Conservation (phyloP, 352 stramenopile species). For the Blastocystis sp. region DNA sequence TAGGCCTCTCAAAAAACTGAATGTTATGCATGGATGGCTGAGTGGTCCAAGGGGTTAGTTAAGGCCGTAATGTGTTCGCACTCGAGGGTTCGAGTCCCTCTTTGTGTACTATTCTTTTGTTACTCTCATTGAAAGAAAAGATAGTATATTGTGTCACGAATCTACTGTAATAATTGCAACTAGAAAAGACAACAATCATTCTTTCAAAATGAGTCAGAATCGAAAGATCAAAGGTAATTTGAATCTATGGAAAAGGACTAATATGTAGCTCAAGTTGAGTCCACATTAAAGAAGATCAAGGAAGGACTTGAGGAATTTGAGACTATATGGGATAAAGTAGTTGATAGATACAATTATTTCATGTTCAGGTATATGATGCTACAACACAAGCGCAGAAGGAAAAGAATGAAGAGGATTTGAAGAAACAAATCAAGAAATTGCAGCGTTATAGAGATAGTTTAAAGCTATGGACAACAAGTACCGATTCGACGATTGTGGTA, state of each 20-base stretch:
- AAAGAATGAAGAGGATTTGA: slow-evolving; percentile 51
- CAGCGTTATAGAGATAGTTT: slow-evolving; percentile 38
- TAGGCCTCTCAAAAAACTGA: too few relatives aligned
- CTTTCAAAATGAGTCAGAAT: slow-evolving; percentile 37
- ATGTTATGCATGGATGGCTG: slow-evolving; percentile 21
- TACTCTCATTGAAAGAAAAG: background rate
- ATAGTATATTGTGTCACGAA: background rate
- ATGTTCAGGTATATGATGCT: slow-evolving; percentile 20
- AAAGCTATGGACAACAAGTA: slow-evolving; percentile 19
- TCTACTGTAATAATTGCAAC: too few relatives aligned
- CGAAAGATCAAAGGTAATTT: slow-evolving; percentile 22
- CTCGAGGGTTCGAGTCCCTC: slow-evolving; percentile 56
- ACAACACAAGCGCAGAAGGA: slow-evolving; percentile 50
- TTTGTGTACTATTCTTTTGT: slow-evolving; percentile 45
- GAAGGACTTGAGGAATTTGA: slow-evolving; percentile 58
- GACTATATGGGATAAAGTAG: slow-evolving; percentile 42
- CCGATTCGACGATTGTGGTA: slow-evolving; percentile 30
- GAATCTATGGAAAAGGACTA: background rate
- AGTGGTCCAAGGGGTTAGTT: slow-evolving; percentile 53
- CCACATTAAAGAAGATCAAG: slow-evolving; percentile 55
- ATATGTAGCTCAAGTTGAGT: slow-evolving; percentile 28
- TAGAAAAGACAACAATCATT: background rate
- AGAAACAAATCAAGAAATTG: slow-evolving; percentile 55
- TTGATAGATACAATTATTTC: background rate
- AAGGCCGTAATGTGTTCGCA: slow-evolving; percentile 59